These are phyloP conservation scores for Russula earlei DNA, from an alignment of 768 basidiomycete species.

Conservation along the genomic window DNA sequence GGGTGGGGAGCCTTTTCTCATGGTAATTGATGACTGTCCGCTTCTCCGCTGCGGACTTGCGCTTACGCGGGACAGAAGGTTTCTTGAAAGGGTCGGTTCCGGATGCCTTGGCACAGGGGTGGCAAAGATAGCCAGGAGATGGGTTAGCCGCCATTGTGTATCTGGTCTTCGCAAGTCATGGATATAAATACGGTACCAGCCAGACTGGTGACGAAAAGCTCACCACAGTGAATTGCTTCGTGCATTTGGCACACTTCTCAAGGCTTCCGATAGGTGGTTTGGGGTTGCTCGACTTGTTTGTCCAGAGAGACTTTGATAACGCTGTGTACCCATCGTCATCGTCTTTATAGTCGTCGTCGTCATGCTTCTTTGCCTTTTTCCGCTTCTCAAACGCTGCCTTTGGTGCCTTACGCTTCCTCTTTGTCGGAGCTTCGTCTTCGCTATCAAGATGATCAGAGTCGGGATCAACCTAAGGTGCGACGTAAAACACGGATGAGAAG, in stretches of 20 bases:
- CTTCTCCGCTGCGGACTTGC: conserved; percentile 54
- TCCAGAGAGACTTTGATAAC: conserved; percentile 40
- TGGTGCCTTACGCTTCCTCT: conserved; percentile 15
- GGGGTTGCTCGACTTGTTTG: conserved; percentile 27
- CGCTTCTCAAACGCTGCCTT: conserved; percentile 28
- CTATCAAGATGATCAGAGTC: conserved; percentile 16
- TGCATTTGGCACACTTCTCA: conserved; percentile 71
- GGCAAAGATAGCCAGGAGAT: conserved; percentile 74
- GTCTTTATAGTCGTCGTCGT: conserved; percentile 35
- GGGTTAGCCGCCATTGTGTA: conserved; percentile 73
- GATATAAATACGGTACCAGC: background rate
- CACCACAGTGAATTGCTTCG: conserved; percentile 83
- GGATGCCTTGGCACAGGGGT: conserved; percentile 67
- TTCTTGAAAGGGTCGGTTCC: conserved; percentile 87
- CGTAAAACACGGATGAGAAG: background rate
- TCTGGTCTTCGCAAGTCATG: conserved; percentile 48
- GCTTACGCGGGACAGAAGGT: conserved; percentile 47
- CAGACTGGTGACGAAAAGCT: conserved; percentile 23
- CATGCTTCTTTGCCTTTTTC: conserved; percentile 29
- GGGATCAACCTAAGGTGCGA: conserved; percentile 5
- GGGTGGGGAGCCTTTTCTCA: conserved; percentile 54
- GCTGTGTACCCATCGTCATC: conserved; percentile 65
- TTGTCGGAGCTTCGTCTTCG: conserved; percentile 13
- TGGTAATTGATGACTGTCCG: conserved; percentile 62
- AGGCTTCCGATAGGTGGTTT: conserved; percentile 74